Conservation (phyloP, 441 rosid species). For the Adansonia madagascariensis region DNA sequence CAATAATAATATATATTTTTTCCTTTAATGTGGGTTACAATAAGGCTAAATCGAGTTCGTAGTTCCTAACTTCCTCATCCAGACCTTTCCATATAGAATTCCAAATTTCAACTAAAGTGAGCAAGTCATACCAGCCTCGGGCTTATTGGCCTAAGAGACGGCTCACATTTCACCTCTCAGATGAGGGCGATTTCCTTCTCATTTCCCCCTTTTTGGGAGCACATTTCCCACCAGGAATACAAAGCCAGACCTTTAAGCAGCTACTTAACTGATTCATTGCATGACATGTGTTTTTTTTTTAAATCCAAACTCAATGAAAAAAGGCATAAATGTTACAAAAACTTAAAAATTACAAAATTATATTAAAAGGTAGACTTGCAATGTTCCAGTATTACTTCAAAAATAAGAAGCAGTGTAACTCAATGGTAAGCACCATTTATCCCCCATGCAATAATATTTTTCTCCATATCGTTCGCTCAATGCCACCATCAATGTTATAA, state of each 20-base stretch:
- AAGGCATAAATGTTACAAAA: too few relatives aligned
- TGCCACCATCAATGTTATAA: constrained; percentile 7
- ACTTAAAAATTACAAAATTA: too few relatives aligned
- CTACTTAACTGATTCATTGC: too few relatives aligned
- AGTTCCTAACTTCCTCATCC: background rate
- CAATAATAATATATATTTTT: background rate
- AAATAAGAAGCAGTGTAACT: background rate
- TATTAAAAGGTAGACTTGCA: background rate
- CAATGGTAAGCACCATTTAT: background rate
- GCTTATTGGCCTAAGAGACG: background rate
- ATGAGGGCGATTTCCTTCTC: background rate
- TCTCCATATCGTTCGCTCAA: background rate
- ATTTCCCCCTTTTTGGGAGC: too few relatives aligned
- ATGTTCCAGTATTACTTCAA: background rate
- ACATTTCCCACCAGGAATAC: background rate
- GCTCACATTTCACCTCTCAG: background rate
- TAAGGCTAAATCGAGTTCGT: background rate
- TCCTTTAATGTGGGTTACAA: background rate
- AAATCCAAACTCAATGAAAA: too few relatives aligned
- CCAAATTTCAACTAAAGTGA: background rate
- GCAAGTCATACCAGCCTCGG: background rate
- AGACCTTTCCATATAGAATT: constrained; percentile 15
- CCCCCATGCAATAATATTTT: background rate
- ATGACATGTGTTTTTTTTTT: too few relatives aligned
- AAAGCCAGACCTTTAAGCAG: background rate